phyloP scores from a whole-genome alignment of 2,329 filamentous ascomycete genomes.

The Trichoderma atroviride region DNA sequence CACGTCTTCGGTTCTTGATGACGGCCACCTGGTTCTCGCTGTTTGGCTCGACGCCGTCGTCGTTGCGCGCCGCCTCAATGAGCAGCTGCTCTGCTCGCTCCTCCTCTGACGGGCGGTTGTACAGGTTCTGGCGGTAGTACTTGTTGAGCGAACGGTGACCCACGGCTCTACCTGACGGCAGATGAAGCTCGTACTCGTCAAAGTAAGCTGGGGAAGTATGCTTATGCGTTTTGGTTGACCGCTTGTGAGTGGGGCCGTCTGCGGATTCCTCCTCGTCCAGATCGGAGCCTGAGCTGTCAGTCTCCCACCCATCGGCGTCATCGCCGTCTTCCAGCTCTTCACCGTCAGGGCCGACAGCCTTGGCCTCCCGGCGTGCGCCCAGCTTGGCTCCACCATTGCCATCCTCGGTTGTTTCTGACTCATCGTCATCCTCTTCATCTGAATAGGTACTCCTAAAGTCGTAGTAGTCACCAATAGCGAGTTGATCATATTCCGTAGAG shows the following conservation, averaged over 20 bases:
- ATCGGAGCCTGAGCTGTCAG: constrained; percentile 83
- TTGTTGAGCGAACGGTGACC: constrained; percentile 85
- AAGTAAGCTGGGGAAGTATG: constrained; percentile 76
- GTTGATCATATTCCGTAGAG: constrained; percentile 81
- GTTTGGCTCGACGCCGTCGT: constrained; percentile 44
- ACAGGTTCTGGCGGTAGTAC: constrained; percentile 92
- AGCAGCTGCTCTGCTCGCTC: constrained; percentile 72
- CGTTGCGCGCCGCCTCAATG: constrained; percentile 51
- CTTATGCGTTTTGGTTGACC: constrained; percentile 76
- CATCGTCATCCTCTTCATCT: constrained; percentile 64
- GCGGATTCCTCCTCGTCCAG: constrained; percentile 38
- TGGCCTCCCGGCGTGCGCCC: constrained; percentile 60
- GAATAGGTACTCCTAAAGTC: constrained; percentile 97
- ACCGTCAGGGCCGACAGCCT: constrained; percentile 54
- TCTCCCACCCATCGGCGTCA: constrained; percentile 87
- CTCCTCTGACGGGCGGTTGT: constrained; percentile 76
- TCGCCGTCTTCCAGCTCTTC: constrained; percentile 55
- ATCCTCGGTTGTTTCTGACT: constrained; percentile 45
- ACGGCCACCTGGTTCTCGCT: constrained; percentile 40
- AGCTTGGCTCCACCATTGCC: constrained; percentile 66
- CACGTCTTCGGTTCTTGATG: constrained; percentile 48
- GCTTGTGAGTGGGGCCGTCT: constrained; percentile 71
- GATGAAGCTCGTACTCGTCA: constrained; percentile 90
- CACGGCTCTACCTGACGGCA: constrained; percentile 85
- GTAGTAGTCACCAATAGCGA: constrained; percentile 95